These are phyloP conservation scores for Setaria italica DNA, from an alignment of 202 grass and related monocot genomes.

Conservation along the genomic window DNA sequence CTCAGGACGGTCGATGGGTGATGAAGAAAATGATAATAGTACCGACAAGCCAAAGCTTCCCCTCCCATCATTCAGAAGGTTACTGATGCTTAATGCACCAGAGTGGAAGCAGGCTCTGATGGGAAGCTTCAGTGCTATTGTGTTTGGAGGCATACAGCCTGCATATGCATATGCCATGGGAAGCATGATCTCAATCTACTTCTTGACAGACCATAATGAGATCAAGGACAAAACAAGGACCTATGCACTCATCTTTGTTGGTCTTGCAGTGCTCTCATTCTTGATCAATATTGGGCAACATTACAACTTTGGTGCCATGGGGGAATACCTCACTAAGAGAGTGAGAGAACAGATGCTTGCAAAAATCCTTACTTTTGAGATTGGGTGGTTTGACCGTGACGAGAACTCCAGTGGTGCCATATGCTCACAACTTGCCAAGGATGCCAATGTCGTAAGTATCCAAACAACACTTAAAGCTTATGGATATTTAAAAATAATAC, in stretches of 20 bases:
- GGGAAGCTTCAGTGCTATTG: constrained; percentile 70
- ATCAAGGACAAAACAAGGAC: constrained; percentile 76
- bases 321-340: constrained; percentile 93
- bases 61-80: constrained; percentile 69
- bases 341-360: constrained; percentile 79
- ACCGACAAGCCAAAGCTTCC: constrained; percentile 44
- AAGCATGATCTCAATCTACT: constrained; percentile 90
- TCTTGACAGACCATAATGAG: constrained; percentile 70
- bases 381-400: constrained; percentile 89
- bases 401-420: constrained; percentile 86
- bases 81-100: constrained; percentile 81
- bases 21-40: constrained; percentile 29
- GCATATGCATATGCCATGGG: constrained; percentile 76
- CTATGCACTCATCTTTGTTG: constrained; percentile 76
- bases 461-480: not conserved
- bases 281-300: constrained; percentile 81
- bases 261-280: constrained; percentile 68
- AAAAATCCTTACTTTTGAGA: constrained; percentile 92
- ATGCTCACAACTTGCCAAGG: constrained; percentile 86
- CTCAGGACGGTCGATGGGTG: constrained; percentile 58
- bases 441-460: constrained; percentile 76
- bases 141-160: constrained; percentile 86
- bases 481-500: not conserved
- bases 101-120: constrained; percentile 84
- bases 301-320: constrained; percentile 95